Evolutionary conservation across 805 yeast species (phyloP).

Genomic region (Kodamaea leandrae): DNA sequence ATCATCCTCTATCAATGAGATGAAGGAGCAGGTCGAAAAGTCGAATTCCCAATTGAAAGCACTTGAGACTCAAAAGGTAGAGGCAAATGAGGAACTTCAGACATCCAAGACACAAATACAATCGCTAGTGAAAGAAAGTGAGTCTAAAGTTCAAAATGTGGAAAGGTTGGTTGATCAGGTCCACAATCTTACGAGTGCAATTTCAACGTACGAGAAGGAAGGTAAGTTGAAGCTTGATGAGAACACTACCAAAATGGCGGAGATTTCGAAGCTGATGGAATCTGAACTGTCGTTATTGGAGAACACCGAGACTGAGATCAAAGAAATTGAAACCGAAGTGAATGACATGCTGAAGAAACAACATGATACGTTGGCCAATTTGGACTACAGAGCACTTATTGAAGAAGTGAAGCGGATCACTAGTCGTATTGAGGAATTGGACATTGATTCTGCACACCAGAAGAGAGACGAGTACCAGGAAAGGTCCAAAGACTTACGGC

Average conservation of each 20-base stretch:
- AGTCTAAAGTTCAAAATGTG: neutral
- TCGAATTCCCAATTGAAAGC: conserved; percentile 14
- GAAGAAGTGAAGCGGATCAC: conserved; percentile 37
- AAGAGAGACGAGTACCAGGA: conserved; percentile 61
- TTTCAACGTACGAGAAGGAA: conserved; percentile 22
- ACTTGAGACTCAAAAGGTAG: conserved; percentile 14
- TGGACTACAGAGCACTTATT: conserved; percentile 52
- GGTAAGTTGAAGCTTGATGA: conserved; percentile 22
- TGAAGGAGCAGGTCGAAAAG: conserved; percentile 6
- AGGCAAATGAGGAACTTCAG: conserved; percentile 9
- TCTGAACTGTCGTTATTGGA: conserved; percentile 8
- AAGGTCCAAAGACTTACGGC: conserved; percentile 50
- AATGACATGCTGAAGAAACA: conserved; percentile 40
- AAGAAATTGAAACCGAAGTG: conserved; percentile 22
- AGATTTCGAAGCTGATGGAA: conserved; percentile 24
- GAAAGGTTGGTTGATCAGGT: conserved; percentile 8
- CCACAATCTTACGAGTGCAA: conserved; percentile 7
- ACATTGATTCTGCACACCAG: conserved; percentile 56
- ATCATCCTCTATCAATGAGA: conserved; percentile 13
- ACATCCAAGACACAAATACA: conserved; percentile 1
- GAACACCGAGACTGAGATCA: conserved; percentile 18
- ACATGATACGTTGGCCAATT: conserved; percentile 60
- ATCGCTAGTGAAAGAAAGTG: neutral
- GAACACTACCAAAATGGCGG: conserved; percentile 15
- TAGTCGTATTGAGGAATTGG: conserved; percentile 42